phyloP scores from a whole-genome alignment of 208 protist species.

The Leishmania major region DNA sequence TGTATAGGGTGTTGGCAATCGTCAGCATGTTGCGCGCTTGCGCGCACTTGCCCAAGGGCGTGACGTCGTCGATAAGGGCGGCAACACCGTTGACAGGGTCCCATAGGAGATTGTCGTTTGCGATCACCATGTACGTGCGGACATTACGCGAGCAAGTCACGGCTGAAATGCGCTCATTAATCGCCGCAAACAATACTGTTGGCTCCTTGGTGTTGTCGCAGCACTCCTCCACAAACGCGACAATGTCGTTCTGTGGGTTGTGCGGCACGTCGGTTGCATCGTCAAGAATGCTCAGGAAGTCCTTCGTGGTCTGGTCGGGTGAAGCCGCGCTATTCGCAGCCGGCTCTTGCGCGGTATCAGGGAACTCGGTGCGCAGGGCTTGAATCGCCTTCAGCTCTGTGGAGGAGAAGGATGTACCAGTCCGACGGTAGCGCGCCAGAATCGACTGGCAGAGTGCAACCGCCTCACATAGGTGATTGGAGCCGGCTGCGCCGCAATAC shows the following conservation, averaged over 20 bases:
- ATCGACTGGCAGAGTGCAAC: slow-evolving; percentile 78
- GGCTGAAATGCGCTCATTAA: slow-evolving; percentile 50
- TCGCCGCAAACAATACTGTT: slow-evolving; percentile 35
- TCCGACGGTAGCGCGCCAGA: slow-evolving; percentile 65
- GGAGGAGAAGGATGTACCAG: slow-evolving; percentile 36
- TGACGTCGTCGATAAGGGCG: slow-evolving; percentile 41
- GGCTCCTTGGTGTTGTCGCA: slow-evolving; percentile 29
- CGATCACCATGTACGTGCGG: slow-evolving; percentile 47
- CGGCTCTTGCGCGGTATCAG: neutral
- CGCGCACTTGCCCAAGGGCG: slow-evolving; percentile 55
- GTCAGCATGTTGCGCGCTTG: slow-evolving; percentile 24
- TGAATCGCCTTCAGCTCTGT: slow-evolving; percentile 58
- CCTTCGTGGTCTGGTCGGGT: neutral
- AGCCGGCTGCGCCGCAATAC: slow-evolving; percentile 22
- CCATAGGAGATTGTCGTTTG: slow-evolving; percentile 54
- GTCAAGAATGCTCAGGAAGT: slow-evolving; percentile 16
- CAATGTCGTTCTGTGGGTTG: slow-evolving; percentile 12
- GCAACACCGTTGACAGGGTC: slow-evolving; percentile 70
- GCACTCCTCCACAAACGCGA: slow-evolving; percentile 44
- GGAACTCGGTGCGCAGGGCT: slow-evolving; percentile 9
- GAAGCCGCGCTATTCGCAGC: neutral
- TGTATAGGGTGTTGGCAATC: slow-evolving; percentile 62
- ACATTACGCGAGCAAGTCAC: slow-evolving; percentile 24
- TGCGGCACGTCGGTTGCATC: neutral
- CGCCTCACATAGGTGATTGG: slow-evolving; percentile 71